phyloP scores from a whole-genome alignment of 1,284 basidiomycete species.

The Leccinum subfulvum region DNA sequence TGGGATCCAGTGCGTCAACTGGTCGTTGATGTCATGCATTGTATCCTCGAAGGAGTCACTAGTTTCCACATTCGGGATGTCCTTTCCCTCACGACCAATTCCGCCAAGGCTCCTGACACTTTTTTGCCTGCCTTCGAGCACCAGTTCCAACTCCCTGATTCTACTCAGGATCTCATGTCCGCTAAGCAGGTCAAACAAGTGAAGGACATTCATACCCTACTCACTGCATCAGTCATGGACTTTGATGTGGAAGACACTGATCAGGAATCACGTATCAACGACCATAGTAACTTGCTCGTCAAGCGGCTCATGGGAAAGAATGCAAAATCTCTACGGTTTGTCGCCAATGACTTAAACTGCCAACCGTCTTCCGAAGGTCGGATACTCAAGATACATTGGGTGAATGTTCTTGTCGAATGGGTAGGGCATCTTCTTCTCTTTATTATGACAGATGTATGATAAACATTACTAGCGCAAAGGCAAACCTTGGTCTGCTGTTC shows the following conservation, averaged over 20 bases:
- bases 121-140: neutral
- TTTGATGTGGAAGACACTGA: neutral
- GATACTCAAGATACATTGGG: conserved; percentile 3
- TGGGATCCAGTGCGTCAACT: no score
- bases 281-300: neutral
- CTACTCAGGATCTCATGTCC: neutral
- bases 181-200: neutral
- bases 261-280: neutral
- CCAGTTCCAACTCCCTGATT: conserved; percentile 1
- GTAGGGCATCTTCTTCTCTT: neutral
- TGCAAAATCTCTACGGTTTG: conserved; percentile 1
- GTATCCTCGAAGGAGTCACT: no score
- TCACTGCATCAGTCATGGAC: neutral
- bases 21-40: no score
- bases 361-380: neutral
- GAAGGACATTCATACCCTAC: conserved; percentile 3
- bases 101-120: no score
- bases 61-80: no score
- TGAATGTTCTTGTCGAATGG: conserved; percentile 4
- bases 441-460: neutral
- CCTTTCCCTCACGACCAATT: no score
- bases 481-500: conserved; percentile 2
- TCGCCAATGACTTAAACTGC: neutral
- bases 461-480: neutral
- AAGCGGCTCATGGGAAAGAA: conserved; percentile 5